Percentiles rank a stretch among this genome's conserved stretches.
phyloP scores from a whole-genome alignment of 2,329 filamentous ascomycete species.

The Cladosporium sp. region DNA sequence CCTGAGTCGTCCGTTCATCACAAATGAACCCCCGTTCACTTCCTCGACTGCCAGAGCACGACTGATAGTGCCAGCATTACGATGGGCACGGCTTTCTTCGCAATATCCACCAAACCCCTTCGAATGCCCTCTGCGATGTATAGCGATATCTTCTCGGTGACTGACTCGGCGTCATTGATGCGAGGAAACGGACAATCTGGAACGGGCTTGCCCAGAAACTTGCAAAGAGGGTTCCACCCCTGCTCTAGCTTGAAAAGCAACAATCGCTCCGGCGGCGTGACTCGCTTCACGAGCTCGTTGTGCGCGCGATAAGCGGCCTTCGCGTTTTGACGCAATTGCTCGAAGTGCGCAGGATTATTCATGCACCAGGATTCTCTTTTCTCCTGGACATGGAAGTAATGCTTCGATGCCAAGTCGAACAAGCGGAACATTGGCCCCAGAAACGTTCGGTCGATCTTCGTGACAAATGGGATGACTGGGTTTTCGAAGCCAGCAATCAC shows the following conservation, averaged over 20 bases:
- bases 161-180: background rate
- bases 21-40: no score
- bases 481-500: background rate
- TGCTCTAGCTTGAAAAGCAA: conserved; percentile 11
- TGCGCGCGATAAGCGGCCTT: conserved; percentile 10
- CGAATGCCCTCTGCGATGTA: background rate
- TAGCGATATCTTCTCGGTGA: background rate
- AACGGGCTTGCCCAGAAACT: conserved; percentile 12
- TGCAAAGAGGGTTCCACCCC: conserved; percentile 14
- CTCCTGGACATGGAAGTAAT: conserved; percentile 4
- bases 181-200: background rate
- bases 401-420: background rate
- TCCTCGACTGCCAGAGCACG: background rate
- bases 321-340: conserved; percentile 3
- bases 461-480: background rate
- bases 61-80: background rate
- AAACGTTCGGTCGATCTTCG: background rate
- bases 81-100: background rate
- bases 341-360: conserved; percentile 6
- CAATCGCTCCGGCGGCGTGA: conserved; percentile 8
- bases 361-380: background rate
- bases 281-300: conserved; percentile 3
- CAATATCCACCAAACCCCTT: background rate
- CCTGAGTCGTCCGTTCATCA: no score
- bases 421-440: background rate